Percentiles rank a stretch among this genome's conserved stretches.
Conservation (phyloP, 805 yeast genomes). For the Candida argentea region DNA sequence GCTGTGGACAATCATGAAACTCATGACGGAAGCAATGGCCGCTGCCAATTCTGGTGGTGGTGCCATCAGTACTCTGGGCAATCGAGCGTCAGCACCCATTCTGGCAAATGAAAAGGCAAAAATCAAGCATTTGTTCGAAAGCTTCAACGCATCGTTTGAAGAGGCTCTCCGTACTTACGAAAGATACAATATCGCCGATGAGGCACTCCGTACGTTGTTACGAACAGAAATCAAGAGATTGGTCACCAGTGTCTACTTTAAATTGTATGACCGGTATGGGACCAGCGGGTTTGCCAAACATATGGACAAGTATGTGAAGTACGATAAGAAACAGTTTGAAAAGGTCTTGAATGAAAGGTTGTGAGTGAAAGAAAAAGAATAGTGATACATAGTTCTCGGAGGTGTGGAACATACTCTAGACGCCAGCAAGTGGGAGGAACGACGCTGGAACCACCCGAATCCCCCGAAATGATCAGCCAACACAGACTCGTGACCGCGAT, state of each 20-base stretch:
- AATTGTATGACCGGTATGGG: constrained; percentile 71
- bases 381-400: no score
- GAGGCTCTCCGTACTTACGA: constrained; percentile 59
- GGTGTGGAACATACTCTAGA: no score
- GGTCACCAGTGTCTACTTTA: constrained; percentile 73
- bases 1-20: constrained; percentile 63
- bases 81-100: constrained; percentile 3
- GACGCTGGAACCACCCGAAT: no score
- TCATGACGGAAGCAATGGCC: constrained; percentile 60
- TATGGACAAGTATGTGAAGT: constrained; percentile 60
- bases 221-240: constrained; percentile 63
- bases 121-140: constrained; percentile 75
- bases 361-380: no score
- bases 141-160: constrained; percentile 78
- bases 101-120: constrained; percentile 68
- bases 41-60: constrained; percentile 32
- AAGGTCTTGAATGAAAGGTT: constrained; percentile 14
- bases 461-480: no score
- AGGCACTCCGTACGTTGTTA: constrained; percentile 50
- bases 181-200: constrained; percentile 56
- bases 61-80: constrained; percentile 2
- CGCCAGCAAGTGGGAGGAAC: no score
- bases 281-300: constrained; percentile 65
- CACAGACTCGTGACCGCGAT: no score
- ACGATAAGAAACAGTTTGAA: constrained; percentile 39